Base-by-base conservation (phyloP, 148 eudicot genomes). In the Heliosperma pusillum region DNA sequence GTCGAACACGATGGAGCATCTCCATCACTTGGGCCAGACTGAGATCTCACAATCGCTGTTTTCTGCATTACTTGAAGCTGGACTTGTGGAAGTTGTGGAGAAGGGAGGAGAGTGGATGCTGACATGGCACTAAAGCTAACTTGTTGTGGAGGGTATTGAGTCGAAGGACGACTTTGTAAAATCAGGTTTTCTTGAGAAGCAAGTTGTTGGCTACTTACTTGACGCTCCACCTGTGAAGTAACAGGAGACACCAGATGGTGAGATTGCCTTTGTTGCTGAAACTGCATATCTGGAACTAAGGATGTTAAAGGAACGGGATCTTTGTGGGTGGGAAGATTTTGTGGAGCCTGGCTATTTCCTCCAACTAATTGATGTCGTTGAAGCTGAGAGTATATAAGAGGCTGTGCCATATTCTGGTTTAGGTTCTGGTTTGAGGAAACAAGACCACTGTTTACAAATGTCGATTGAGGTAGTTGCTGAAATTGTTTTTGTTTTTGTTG, bases 1-100 rank as follows among this genome's bases (percentile, higher is more conserved):
- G 96, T 92, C 19, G 98, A 95, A 74, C 97, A 95, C 16, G 98
- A 95, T 36, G 93, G 97, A 79, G 85, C 88, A 79, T 89, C 98
- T 17, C 85, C 90, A 12, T 90, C 92, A n/a, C 93, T 86, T 45
- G 78, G 85, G 55, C 79, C 84, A 42, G 93, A 88, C 45, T 78
- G 88, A 56, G 85, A 82, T 79, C 87, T 86, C 58, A 76, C 73
- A 33, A 66, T 20, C 2, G 74, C 24, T 53, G 89, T 65, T 82
- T 87, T 92, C 59, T 85, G 89, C 83, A 85, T 87, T 76, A 85
- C 80, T 44, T 81, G 93, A 62, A 81, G 82, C 81, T 91, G 97
- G 81, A 83, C 88, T 13, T 77, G 30, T 15, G 86, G 79, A 70
- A 82, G 69, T 44, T 87, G 89, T 5, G 86, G 72, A 65, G 89